phyloP scores from a whole-genome alignment of 768 basidiomycete genomes.

The Agaricus sinodeliciosus region DNA sequence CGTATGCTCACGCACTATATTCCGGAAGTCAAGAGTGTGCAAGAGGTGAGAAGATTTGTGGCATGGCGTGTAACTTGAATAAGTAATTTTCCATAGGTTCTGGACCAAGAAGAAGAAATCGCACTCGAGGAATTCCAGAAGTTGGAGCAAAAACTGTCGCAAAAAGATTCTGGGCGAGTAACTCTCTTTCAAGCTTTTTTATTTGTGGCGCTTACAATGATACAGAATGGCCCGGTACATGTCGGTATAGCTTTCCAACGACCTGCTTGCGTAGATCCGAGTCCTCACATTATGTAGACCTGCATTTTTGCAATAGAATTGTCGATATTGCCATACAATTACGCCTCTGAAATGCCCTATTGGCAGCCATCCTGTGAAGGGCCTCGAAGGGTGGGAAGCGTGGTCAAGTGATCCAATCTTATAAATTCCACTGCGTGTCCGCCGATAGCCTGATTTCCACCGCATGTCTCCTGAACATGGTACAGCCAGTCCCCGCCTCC shows the following conservation, averaged over 20 bases:
- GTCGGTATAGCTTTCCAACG: conserved; percentile 45
- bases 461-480: conserved; percentile 7
- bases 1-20: conserved; percentile 99
- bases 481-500: neutral
- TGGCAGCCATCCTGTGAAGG: too few relatives aligned
- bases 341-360: too few relatives aligned
- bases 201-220: neutral
- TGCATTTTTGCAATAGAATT: too few relatives aligned
- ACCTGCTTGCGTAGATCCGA: too few relatives aligned
- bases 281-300: neutral
- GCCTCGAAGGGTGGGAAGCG: neutral
- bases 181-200: neutral
- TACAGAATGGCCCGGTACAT: conserved; percentile 76
- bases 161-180: conserved; percentile 40
- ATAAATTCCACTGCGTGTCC: conserved; percentile 6
- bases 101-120: conserved; percentile 86
- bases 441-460: neutral
- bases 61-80: neutral
- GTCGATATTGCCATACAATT: too few relatives aligned
- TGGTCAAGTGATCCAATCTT: neutral
- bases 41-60: conserved; percentile 51
- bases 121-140: conserved; percentile 86
- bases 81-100: conserved; percentile 41
- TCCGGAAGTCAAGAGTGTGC: conserved; percentile 88
- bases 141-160: conserved; percentile 63